Conservation (phyloP, 345 rosid species). For the Populus nigra region DNA sequence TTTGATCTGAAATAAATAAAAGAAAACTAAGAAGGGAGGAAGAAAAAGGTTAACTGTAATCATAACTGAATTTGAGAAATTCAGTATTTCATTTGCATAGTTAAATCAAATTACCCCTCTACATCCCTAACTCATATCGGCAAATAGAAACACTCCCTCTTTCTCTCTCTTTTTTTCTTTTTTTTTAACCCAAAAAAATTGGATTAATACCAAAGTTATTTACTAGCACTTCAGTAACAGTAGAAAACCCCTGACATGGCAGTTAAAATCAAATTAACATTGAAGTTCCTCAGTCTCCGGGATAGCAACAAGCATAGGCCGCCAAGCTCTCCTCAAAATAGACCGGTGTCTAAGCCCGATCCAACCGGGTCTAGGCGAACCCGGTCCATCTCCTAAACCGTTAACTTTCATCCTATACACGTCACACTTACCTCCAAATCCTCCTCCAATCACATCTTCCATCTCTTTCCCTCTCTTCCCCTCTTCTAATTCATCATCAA, state of each 20-base stretch:
- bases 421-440: conserved; percentile 17
- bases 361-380: conserved; percentile 53
- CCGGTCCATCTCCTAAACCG: conserved; percentile 28
- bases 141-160: too few species aligned
- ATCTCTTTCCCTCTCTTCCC: background rate
- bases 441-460: conserved; percentile 19
- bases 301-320: conserved; percentile 65
- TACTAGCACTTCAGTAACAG: background rate
- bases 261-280: background rate
- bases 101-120: background rate
- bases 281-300: conserved; percentile 37
- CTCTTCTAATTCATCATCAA: conserved; percentile 24
- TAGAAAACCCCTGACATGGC: background rate
- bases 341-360: conserved; percentile 59
- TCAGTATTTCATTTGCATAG: background rate
- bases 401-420: conserved; percentile 26
- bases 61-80: background rate
- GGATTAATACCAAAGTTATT: background rate
- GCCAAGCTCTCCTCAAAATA: conserved; percentile 67
- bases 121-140: background rate
- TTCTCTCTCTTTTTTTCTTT: too few species aligned
- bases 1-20: background rate
- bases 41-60: background rate
- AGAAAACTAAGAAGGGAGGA: background rate
- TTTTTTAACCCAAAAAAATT: background rate